Base-by-base conservation (phyloP, 2,329 filamentous ascomycete species). In the Clonostachys rosea region DNA sequence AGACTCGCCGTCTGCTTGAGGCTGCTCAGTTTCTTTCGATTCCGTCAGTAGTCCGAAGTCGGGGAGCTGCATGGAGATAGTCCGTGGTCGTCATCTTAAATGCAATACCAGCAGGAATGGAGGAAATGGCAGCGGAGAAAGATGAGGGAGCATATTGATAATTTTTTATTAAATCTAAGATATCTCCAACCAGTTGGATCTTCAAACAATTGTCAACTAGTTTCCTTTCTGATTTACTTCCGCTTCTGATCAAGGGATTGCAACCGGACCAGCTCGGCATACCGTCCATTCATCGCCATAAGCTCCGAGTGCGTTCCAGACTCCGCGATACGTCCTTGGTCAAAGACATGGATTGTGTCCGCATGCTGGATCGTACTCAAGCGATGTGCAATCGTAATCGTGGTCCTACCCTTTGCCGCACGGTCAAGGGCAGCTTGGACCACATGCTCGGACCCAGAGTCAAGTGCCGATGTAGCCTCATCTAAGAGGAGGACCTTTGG, bases 311-410 rank as follows among this genome's bases (percentile, higher is more conserved):
- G 92, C 9, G 83, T 90, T 6, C 92, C 92, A 54, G 80, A 78
- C 71, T 97, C 92, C 2, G 94, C 87, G 40, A 97, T 81, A 50
- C 82, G 79, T 8, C 92, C 92, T 57, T 89, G 84, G 64, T 96
- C 91, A 62, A 97, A 94, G 14, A 97, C 92, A 54, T 95, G 96
- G 56, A 97, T 97, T 43, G 92, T 71, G 61, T 97, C 92, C 1
- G 92, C 92, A 63, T 92, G 91, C 62, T 96, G 90, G 50, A 97
- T 96, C 0, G 92, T 96, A 59, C 84, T 90, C 7, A 97, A 72
- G 18, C 94, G 78, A 67, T 99, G 92, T 4, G 94, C 92, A 2
- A 99, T 91, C 1, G 92, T 91, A 52, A 99, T 94, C 0, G 92
- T 97, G 7, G 91, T 95, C 45, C 91, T 79, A 41, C 85, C 90